phyloP scores from a whole-genome alignment of 345 rosid species.

The Brassica incana region DNA sequence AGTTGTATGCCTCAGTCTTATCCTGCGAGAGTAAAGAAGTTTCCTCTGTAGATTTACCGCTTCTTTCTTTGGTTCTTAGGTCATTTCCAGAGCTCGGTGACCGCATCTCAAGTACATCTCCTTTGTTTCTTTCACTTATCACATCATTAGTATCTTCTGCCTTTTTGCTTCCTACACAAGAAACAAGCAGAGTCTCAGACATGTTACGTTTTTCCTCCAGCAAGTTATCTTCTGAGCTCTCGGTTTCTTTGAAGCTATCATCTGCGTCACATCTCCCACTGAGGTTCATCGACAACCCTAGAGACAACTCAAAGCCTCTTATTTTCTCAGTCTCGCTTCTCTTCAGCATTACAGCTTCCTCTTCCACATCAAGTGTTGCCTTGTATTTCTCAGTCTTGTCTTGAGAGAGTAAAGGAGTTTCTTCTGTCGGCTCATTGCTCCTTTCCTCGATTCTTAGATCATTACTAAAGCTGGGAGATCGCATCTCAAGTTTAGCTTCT shows the following conservation, averaged over 20 bases:
- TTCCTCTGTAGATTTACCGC: not conserved
- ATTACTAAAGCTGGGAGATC: conserved; percentile 50
- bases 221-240: conserved; percentile 29
- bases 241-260: conserved; percentile 29
- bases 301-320: conserved; percentile 26
- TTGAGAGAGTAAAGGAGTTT: conserved; percentile 45
- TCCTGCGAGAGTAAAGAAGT: not conserved
- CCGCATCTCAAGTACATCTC: not conserved
- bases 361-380: conserved; percentile 30
- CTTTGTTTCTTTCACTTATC: not conserved
- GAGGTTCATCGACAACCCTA: not conserved
- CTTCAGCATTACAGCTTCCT: conserved; percentile 51
- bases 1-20: conserved; percentile 21
- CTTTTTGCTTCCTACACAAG: not conserved
- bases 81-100: not conserved
- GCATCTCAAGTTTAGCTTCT: conserved; percentile 7
- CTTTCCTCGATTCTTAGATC: conserved; percentile 50
- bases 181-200: not conserved
- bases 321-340: conserved; percentile 53
- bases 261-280: conserved; percentile 27
- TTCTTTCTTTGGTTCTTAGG: not conserved
- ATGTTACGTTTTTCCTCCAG: not conserved
- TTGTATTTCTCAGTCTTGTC: conserved; percentile 26
- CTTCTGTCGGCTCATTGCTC: conserved; percentile 47
- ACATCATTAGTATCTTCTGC: not conserved